A percentile compares a stretch with the other conserved stretches of the same genome.
These are phyloP conservation scores for Puccinellia tenuiflora DNA, from an alignment of 176 grass and related monocot genomes.

Conservation along the genomic window DNA sequence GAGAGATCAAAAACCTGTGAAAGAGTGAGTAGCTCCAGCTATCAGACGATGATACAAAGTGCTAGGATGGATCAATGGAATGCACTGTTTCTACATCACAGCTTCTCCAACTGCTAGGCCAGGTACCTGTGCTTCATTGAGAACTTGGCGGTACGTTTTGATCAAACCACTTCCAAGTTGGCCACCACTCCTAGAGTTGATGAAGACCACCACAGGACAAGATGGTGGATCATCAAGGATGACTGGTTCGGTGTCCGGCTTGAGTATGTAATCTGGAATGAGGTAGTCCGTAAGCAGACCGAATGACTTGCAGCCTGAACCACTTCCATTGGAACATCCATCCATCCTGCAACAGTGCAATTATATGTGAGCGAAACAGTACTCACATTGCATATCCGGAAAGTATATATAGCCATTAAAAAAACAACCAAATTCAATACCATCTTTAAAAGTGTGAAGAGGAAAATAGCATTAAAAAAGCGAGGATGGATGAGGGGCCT, in stretches of 20 bases:
- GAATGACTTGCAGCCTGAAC: slow-evolving; percentile 6
- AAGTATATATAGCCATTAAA: no score
- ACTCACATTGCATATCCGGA: no score
- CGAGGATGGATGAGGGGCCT: no score
- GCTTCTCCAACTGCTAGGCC: background rate
- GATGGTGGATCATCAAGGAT: slow-evolving; percentile 2
- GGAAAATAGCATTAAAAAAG: no score
- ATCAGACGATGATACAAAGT: slow-evolving; percentile 13
- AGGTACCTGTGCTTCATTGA: slow-evolving; percentile 79
- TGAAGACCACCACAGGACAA: slow-evolving; percentile 92
- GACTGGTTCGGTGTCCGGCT: slow-evolving; percentile 22
- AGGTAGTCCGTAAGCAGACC: slow-evolving; percentile 39
- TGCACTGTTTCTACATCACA: background rate
- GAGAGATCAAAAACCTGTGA: slow-evolving; percentile 85
- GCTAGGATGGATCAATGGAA: background rate
- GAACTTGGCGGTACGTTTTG: slow-evolving; percentile 75
- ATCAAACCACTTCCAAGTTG: slow-evolving; percentile 76
- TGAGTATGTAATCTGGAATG: slow-evolving; percentile 91
- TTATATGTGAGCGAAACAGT: no score
- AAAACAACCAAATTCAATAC: no score
- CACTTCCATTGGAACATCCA: background rate
- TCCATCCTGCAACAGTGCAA: slow-evolving; percentile 54
- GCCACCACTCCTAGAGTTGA: slow-evolving; percentile 92
- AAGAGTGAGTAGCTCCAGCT: background rate
- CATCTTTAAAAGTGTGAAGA: no score